A percentile compares a stretch with the other conserved stretches of the same genome.
Evolutionary conservation across 495 filamentous ascomycete genomes (phyloP).

Genomic region (Aspergillus asperescens): DNA sequence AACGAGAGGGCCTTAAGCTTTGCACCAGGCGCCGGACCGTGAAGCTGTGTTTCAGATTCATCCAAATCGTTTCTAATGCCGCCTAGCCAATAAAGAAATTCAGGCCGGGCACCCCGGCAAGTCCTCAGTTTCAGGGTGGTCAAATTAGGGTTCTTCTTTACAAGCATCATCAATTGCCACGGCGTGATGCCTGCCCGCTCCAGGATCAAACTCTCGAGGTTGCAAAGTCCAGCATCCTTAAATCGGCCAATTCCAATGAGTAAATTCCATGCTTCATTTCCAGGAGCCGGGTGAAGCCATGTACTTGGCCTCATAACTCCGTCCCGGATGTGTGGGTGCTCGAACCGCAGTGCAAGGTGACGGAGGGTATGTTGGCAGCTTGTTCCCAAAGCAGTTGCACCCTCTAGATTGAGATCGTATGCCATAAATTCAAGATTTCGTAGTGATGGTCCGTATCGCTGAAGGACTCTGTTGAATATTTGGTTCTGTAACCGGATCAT

Average conservation of each 20-base stretch:
- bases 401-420: constrained; percentile 25
- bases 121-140: constrained; percentile 28
- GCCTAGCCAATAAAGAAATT: constrained; percentile 33
- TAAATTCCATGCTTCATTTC: constrained; percentile 30
- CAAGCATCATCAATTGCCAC: constrained; percentile 32
- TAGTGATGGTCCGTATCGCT: constrained; percentile 23
- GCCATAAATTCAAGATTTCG: constrained; percentile 29
- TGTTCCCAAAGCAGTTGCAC: constrained; percentile 19
- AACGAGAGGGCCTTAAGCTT: constrained; percentile 25
- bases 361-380: constrained; percentile 23
- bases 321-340: constrained; percentile 34
- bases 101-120: constrained; percentile 28
- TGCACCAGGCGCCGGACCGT: constrained; percentile 18
- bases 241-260: constrained; percentile 24
- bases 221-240: constrained; percentile 16
- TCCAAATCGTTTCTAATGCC: constrained; percentile 19
- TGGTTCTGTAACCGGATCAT: constrained; percentile 25
- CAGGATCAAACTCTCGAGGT: constrained; percentile 26
- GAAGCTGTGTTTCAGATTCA: constrained; percentile 5
- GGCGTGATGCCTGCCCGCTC: constrained; percentile 34
- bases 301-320: constrained; percentile 20
- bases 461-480: constrained; percentile 21
- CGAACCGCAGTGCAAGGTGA: constrained; percentile 34
- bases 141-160: constrained; percentile 27
- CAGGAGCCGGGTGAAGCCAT: constrained; percentile 26